Evolutionary conservation across 2,329 filamentous ascomycete species (phyloP).

Genomic region (Truncatella angustata): DNA sequence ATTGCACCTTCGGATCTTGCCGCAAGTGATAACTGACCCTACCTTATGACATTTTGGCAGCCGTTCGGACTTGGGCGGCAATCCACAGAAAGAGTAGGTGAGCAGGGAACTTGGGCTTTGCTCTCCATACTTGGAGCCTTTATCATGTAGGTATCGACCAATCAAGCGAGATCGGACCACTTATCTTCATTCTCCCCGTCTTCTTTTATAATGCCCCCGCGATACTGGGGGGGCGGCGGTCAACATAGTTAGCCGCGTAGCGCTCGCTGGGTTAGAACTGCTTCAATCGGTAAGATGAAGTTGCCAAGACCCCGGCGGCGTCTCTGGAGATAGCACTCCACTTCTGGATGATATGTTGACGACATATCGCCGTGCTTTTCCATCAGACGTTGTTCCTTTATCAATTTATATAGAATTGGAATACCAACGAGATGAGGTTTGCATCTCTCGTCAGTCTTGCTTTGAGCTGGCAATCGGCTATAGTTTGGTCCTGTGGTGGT

Average conservation of each 20-base stretch:
- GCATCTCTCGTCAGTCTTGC: constrained; percentile 20
- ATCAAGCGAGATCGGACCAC: constrained; percentile 3
- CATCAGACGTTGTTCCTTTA: neutral
- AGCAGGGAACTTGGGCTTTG: neutral
- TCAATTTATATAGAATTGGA: neutral
- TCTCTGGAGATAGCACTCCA: neutral
- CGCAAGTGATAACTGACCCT: constrained; percentile 3
- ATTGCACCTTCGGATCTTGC: neutral
- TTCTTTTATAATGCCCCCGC: neutral
- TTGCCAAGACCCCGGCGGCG: neutral
- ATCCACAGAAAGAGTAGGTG: too few relatives aligned
- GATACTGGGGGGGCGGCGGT: constrained; percentile 1
- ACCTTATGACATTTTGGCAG: neutral
- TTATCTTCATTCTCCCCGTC: neutral
- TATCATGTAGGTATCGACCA: neutral
- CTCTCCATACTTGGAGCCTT: neutral
- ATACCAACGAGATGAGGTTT: constrained; percentile 21
- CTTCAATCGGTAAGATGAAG: constrained; percentile 1
- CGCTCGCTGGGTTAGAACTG: neutral
- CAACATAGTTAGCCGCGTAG: neutral
- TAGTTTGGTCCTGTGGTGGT: constrained; percentile 28
- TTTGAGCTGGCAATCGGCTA: constrained; percentile 22
- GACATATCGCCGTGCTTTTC: neutral
- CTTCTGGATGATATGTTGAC: neutral
- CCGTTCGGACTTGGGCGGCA: too few relatives aligned